A percentile compares a stretch with the other conserved stretches of the same genome.
Evolutionary conservation across 768 basidiomycete species (phyloP).

Genomic region (Lactarius vividus): DNA sequence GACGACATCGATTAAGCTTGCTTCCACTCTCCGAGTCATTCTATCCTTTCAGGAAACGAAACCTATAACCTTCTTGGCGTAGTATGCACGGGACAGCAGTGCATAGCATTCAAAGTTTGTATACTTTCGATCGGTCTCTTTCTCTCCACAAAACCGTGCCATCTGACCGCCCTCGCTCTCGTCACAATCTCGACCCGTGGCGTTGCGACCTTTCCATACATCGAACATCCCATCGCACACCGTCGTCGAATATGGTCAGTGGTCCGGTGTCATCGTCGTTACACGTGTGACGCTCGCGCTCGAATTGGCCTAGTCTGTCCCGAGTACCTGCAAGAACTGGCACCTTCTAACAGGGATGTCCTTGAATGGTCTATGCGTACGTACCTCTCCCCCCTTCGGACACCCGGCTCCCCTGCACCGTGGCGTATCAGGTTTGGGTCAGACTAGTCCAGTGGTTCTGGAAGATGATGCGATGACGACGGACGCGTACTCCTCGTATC

Average conservation of each 20-base stretch:
- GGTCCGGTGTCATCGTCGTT: constrained; percentile 10
- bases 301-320: constrained; percentile 2
- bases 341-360: not conserved
- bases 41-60: constrained; percentile 2
- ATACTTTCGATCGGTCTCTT: not conserved
- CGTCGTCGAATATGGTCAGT: not conserved
- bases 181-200: constrained; percentile 11
- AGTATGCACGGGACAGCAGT: not conserved
- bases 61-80: constrained; percentile 3
- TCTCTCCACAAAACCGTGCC: not conserved
- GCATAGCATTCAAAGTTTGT: not conserved
- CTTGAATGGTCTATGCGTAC: not conserved
- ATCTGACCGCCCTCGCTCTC: not conserved
- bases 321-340: not conserved
- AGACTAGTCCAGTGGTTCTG: constrained; percentile 5
- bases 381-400: not conserved
- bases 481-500: constrained; percentile 5
- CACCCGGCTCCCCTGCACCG: not conserved
- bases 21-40: constrained; percentile 14
- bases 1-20: constrained; percentile 16
- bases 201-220: not conserved
- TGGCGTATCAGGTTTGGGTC: constrained; percentile 16
- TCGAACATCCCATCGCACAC: not conserved
- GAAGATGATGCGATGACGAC: constrained; percentile 17
- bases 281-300: constrained; percentile 15